These are phyloP conservation scores for Helianthus tuberosus DNA, from an alignment of 129 eudicot species.

Conservation along the genomic window DNA sequence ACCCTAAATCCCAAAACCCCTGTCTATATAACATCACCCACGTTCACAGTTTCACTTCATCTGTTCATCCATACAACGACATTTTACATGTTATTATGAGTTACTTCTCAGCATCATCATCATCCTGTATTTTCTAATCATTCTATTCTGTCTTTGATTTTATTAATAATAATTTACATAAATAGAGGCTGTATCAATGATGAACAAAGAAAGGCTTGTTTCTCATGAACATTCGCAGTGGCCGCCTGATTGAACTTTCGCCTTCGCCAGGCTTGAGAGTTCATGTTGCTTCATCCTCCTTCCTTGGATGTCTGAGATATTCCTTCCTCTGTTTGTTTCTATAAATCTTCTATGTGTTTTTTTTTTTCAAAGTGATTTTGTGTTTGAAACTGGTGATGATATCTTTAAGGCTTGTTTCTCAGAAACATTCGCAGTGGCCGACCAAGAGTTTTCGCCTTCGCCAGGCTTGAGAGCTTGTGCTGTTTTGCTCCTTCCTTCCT, in stretches of 20 bases:
- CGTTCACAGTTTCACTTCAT: neutral
- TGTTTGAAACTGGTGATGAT: slow-evolving; percentile 21
- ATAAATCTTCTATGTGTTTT: neutral
- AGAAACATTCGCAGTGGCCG: slow-evolving; percentile 51
- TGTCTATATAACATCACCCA: slow-evolving; percentile 5
- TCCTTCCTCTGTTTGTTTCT: too few relatives aligned
- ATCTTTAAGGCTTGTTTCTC: slow-evolving; percentile 39
- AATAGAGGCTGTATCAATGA: slow-evolving; percentile 22
- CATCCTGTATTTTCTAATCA: too few relatives aligned
- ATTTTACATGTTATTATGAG: neutral
- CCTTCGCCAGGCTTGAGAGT: slow-evolving; percentile 51
- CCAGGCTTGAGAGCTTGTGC: slow-evolving; percentile 51
- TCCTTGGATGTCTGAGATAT: slow-evolving; percentile 45
- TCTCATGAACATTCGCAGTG: slow-evolving; percentile 68
- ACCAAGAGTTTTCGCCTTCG: slow-evolving; percentile 46
- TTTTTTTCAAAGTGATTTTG: too few relatives aligned
- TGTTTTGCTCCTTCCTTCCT: slow-evolving; percentile 42
- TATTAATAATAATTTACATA: neutral
- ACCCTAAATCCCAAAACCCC: slow-evolving; percentile 24
- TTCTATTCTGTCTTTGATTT: too few relatives aligned
- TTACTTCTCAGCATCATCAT: too few relatives aligned
- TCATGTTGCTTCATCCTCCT: slow-evolving; percentile 24
- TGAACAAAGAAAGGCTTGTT: slow-evolving; percentile 56
- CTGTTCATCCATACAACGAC: neutral
- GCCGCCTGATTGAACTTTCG: slow-evolving; percentile 61